phyloP scores from a whole-genome alignment of 768 basidiomycete species.

The Leccinum aurantiacum region DNA sequence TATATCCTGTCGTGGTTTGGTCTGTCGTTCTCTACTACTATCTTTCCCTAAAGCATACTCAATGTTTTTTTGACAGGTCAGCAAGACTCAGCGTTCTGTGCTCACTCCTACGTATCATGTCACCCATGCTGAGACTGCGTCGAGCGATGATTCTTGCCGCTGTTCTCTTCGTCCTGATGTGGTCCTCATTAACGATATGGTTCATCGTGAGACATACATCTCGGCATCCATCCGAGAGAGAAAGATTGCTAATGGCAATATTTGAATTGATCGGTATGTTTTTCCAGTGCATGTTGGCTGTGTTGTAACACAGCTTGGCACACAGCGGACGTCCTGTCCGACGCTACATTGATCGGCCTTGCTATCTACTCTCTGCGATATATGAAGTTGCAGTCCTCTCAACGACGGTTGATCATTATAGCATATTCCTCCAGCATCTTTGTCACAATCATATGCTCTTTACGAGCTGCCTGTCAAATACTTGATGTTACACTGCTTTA shows the following conservation, averaged over 20 bases:
- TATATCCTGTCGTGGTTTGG: conserved; percentile 15
- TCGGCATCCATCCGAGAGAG: background rate
- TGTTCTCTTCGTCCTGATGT: conserved; percentile 14
- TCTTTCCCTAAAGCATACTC: background rate
- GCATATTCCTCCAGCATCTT: conserved; percentile 11
- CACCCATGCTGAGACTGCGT: conserved; percentile 9
- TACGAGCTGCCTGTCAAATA: conserved; percentile 12
- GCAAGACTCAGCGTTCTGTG: conserved; percentile 16
- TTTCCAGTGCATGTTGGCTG: background rate
- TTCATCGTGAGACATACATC: conserved; percentile 4
- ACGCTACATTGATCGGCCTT: conserved; percentile 11
- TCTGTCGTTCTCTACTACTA: conserved; percentile 1
- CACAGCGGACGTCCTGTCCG: conserved; percentile 24
- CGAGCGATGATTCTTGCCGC: conserved; percentile 6
- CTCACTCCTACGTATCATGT: conserved; percentile 13
- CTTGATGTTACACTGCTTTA: background rate
- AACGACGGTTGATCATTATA: conserved; percentile 8
- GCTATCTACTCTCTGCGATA: conserved; percentile 9
- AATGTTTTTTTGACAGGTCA: conserved; percentile 7
- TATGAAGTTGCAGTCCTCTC: conserved; percentile 2
- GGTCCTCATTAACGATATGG: conserved; percentile 6
- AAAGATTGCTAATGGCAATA: conserved; percentile 1
- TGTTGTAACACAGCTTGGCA: conserved; percentile 1
- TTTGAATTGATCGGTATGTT: conserved; percentile 18
- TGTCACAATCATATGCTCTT: conserved; percentile 6